These are phyloP conservation scores for Rhizopus stolonifer DNA, from an alignment of 371 early-diverging fungal genomes.

Conservation along the genomic window DNA sequence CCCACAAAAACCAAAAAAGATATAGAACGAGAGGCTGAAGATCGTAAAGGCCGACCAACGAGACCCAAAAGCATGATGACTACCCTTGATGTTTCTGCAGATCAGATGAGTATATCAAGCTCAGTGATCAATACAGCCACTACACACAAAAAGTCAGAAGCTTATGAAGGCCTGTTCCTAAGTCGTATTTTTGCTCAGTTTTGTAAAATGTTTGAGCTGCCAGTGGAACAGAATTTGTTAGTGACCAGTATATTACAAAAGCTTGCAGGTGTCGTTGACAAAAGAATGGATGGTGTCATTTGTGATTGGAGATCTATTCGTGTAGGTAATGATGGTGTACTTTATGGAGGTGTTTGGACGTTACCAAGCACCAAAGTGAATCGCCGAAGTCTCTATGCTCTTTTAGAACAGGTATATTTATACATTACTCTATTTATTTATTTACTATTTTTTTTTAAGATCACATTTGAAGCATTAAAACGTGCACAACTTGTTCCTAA, in stretches of 20 bases:
- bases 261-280: slow-evolving; percentile 48
- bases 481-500: slow-evolving; percentile 53
- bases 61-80: slow-evolving; percentile 39
- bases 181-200: slow-evolving; percentile 49
- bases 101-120: slow-evolving; percentile 24
- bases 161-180: slow-evolving; percentile 49
- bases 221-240: slow-evolving; percentile 49
- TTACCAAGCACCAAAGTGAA: slow-evolving; percentile 36
- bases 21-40: slow-evolving; percentile 41
- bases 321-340: slow-evolving; percentile 42
- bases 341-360: slow-evolving; percentile 51
- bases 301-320: slow-evolving; percentile 52
- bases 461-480: slow-evolving; percentile 52
- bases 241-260: slow-evolving; percentile 53
- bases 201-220: slow-evolving; percentile 41
- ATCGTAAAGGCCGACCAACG: slow-evolving; percentile 39
- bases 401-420: slow-evolving; percentile 38
- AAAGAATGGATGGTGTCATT: slow-evolving; percentile 49
- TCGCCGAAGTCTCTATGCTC: slow-evolving; percentile 43
- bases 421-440: background rate
- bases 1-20: slow-evolving; percentile 40
- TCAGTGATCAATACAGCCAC: slow-evolving; percentile 4
- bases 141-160: slow-evolving; percentile 19
- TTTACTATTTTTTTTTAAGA: slow-evolving; percentile 1
- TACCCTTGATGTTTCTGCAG: slow-evolving; percentile 10